These are phyloP conservation scores for Chrysanthemum makinoi DNA, from an alignment of 129 eudicot species.

Conservation along the genomic window DNA sequence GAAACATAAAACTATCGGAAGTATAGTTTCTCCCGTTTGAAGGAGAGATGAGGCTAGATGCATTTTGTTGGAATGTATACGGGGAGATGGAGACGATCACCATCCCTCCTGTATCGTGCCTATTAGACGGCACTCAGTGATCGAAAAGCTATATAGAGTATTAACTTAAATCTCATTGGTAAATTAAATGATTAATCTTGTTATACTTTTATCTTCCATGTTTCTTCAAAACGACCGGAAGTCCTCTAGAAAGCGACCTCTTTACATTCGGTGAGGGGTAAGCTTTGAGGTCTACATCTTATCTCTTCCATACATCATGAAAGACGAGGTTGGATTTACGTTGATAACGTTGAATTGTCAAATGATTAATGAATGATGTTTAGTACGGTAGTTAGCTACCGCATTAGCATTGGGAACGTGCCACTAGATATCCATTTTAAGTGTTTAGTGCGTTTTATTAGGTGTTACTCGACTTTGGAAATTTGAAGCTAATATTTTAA, in stretches of 20 bases:
- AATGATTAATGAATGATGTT: not conserved
- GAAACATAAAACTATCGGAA: conserved; percentile 43
- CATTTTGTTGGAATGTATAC: conserved; percentile 59
- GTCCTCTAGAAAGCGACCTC: too few species aligned
- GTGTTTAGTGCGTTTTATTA: conserved; percentile 1
- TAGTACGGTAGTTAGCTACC: conserved; percentile 8
- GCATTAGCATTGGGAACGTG: conserved; percentile 6
- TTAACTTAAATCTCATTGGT: not conserved
- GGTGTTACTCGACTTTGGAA: not conserved
- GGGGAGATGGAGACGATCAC: conserved; percentile 42
- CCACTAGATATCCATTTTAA: not conserved
- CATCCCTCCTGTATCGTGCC: conserved; percentile 52
- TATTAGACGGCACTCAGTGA: conserved; percentile 34
- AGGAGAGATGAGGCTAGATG: conserved; percentile 39
- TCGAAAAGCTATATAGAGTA: conserved; percentile 8
- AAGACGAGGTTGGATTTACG: too few species aligned
- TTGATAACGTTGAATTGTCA: not conserved
- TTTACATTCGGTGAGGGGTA: too few species aligned
- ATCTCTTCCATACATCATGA: too few species aligned
- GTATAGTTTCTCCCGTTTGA: conserved; percentile 49
- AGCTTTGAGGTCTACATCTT: too few species aligned
- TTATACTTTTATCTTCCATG: not conserved
- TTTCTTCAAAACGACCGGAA: too few species aligned
- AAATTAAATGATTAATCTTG: not conserved
- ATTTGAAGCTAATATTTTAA: not conserved